Percentiles rank a stretch among this genome's conserved stretches.
phyloP scores from a whole-genome alignment of 2,329 filamentous ascomycete genomes.

The Balansia obtecta region DNA sequence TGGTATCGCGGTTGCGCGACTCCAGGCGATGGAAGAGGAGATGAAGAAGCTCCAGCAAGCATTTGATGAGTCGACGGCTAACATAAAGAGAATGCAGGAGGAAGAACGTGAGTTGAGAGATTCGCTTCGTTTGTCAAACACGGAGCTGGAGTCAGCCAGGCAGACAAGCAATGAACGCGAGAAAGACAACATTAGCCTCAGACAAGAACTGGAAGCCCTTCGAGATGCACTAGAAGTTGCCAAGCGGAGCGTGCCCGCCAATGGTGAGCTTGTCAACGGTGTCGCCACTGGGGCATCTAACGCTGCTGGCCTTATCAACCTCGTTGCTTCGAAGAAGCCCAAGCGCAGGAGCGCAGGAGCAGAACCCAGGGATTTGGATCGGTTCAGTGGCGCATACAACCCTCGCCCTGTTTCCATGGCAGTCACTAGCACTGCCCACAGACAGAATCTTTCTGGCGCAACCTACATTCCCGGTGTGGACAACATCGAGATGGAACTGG shows the following conservation, averaged over 20 bases:
- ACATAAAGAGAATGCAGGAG: conserved; percentile 88
- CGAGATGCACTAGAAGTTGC: conserved; percentile 87
- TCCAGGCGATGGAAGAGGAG: conserved; percentile 87
- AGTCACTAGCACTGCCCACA: conserved; percentile 52
- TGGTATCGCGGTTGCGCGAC: conserved; percentile 81
- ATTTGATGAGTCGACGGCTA: conserved; percentile 81
- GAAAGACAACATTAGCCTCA: conserved; percentile 71
- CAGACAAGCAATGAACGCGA: conserved; percentile 65
- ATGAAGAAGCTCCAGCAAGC: conserved; percentile 83
- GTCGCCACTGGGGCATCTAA: conserved; percentile 33
- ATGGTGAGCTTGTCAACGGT: conserved; percentile 42
- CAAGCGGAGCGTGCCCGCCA: conserved; percentile 63
- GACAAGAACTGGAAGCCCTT: conserved; percentile 78
- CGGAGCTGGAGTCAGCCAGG: conserved; percentile 71
- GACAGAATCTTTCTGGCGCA: conserved; percentile 60
- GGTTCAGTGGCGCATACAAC: conserved; percentile 87
- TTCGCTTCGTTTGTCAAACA: conserved; percentile 63
- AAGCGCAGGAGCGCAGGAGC: conserved; percentile 87
- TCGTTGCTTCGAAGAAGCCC: conserved; percentile 93
- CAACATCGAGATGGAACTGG: conserved; percentile 88
- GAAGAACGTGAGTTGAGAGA: conserved; percentile 82
- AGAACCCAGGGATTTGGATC: conserved; percentile 73
- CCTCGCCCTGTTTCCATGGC: conserved; percentile 96
- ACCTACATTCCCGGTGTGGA: conserved; percentile 73
- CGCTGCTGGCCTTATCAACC: conserved; percentile 77